Base-by-base conservation (phyloP, 2,329 filamentous ascomycete genomes). In the Penicillium italicum region DNA sequence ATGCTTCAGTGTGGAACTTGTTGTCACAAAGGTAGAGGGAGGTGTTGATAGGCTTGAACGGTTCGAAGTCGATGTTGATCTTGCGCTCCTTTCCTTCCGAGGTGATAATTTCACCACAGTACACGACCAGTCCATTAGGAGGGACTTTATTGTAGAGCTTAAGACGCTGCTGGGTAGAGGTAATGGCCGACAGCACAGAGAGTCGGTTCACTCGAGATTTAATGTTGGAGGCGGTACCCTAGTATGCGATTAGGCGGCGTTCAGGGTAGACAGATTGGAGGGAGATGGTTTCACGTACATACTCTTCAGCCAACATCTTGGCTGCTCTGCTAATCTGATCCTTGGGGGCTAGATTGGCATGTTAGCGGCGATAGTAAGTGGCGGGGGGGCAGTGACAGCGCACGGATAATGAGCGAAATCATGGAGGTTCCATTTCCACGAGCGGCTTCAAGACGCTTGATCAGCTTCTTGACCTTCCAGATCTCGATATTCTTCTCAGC, bases 221-320 rank as follows among this genome's bases (percentile, higher is more conserved):
- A 82, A 99, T 99, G 80, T 99, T 99, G 69, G 92, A 97, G 59
- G 94, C 95, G 57, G 94, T 99, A 74, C 94, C 94, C 91, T 94
- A 65, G 26, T 36, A 41, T 18, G 31, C 45, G 37, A 56, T 64
- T 58, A 62, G 56, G 10, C 26, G 31, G 31, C 16, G 38, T 42
- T 34, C 9, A 34, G 30, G 14, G 49, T 14, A 24, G 34, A 12
- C 31, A 22, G 16, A 40, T 20, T 22, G 14, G 16, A 20, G 33
- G 16, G 18, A 36, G 20, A 38, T 51, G 6, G 24, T 51, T 51
- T 46, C 22, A 79, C 89, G 65, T 84, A 94, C 90, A 74, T 94
- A 96, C 90, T 96, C 92, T 97, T 99, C 94, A 81, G 95, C 95
- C 87, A 99, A 89, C 94, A 99, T 99, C 85, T 97, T 97, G 58